Percentiles rank a stretch among this genome's conserved stretches.
These are phyloP conservation scores for Bullera alba DNA, from an alignment of 768 basidiomycete genomes.

Conservation along the genomic window DNA sequence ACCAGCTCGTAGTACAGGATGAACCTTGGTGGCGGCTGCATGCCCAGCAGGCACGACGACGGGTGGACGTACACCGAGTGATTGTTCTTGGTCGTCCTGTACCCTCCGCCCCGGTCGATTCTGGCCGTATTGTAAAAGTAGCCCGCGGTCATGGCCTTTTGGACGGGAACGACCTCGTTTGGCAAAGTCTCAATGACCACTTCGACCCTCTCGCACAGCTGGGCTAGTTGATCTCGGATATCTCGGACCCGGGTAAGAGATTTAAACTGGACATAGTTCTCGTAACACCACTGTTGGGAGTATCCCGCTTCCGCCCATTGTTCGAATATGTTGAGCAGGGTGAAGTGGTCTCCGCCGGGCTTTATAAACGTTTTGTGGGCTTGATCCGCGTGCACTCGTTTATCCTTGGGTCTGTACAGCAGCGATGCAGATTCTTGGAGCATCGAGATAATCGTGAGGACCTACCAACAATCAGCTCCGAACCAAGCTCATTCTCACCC, in stretches of 20 bases:
- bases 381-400: constrained; percentile 94
- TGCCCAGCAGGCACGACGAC: constrained; percentile 87
- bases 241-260: constrained; percentile 88
- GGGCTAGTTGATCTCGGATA: constrained; percentile 84
- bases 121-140: constrained; percentile 97
- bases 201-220: constrained; percentile 93
- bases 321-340: constrained; percentile 94
- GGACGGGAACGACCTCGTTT: constrained; percentile 87
- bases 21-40: constrained; percentile 85
- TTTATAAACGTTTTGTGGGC: constrained; percentile 95
- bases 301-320: constrained; percentile 98
- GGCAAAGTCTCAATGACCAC: constrained; percentile 79
- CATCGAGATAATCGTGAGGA: constrained; percentile 96
- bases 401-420: constrained; percentile 97
- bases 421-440: constrained; percentile 89
- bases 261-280: constrained; percentile 81
- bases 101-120: constrained; percentile 91
- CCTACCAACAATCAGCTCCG: constrained; percentile 49
- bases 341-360: constrained; percentile 95
- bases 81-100: constrained; percentile 89
- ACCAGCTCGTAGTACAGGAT: constrained; percentile 94
- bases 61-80: constrained; percentile 97
- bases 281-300: constrained; percentile 62
- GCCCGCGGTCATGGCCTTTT: constrained; percentile 89
- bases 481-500: background rate